These are phyloP conservation scores for Botrytis elliptica DNA, from an alignment of 2,329 filamentous ascomycete species.

Conservation along the genomic window DNA sequence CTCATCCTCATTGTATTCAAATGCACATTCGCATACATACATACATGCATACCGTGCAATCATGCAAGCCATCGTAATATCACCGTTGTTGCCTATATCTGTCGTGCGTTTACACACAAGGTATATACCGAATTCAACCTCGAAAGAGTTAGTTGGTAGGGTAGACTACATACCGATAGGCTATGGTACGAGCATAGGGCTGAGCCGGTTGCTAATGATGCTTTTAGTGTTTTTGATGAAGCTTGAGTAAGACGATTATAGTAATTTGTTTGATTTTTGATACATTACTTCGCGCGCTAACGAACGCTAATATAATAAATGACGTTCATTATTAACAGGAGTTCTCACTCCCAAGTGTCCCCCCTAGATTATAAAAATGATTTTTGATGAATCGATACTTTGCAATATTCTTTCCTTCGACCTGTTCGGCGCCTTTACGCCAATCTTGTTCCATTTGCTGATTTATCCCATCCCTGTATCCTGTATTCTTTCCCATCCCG, in stretches of 20 bases:
- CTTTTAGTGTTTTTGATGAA: not conserved
- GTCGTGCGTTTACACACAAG: not conserved
- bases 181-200: not conserved
- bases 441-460: not conserved
- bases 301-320: not conserved
- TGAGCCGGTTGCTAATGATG: not conserved
- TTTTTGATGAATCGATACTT: not conserved
- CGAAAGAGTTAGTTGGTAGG: not conserved
- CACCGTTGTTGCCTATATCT: not conserved
- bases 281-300: rapidly evolving
- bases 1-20: not conserved
- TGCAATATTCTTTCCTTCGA: not conserved
- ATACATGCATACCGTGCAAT: not conserved
- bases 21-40: not conserved
- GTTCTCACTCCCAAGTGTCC: not conserved
- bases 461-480: not conserved
- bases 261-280: not conserved
- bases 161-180: not conserved
- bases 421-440: not conserved
- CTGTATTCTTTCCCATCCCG: not conserved
- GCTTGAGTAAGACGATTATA: not conserved
- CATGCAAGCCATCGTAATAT: not conserved
- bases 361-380: no score
- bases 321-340: not conserved
- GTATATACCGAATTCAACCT: not conserved